Conservation (phyloP, 768 basidiomycete genomes). For the Suillus hirtellus region DNA sequence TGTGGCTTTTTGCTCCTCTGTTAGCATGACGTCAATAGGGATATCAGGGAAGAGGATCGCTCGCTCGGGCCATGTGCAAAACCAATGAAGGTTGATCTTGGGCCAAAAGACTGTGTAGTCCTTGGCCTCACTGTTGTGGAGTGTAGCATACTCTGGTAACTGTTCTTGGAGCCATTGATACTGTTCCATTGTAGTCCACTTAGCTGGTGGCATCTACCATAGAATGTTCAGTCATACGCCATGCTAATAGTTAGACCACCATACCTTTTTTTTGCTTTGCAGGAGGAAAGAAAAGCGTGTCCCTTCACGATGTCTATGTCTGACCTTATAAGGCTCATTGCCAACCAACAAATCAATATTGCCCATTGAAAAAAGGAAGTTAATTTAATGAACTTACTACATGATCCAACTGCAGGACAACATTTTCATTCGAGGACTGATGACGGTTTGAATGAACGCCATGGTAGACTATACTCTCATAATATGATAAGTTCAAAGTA, state of each 20-base stretch:
- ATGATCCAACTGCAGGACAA: too few species aligned
- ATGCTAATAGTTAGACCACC: background rate
- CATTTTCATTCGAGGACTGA: too few species aligned
- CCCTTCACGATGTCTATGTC: background rate
- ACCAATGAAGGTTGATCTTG: slow-evolving; percentile 4
- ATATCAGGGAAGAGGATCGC: background rate
- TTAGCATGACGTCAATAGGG: background rate
- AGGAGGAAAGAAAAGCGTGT: background rate
- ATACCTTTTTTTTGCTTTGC: background rate
- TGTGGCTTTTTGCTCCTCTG: background rate
- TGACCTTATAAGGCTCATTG: background rate
- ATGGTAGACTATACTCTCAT: too few species aligned
- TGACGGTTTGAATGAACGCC: too few species aligned
- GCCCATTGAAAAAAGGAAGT: too few species aligned
- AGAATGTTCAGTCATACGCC: background rate
- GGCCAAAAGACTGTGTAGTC: background rate
- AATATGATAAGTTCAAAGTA: too few species aligned
- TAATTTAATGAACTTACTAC: too few species aligned
- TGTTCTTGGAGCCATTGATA: background rate
- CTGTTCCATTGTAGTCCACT: background rate
- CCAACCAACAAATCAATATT: too few species aligned
- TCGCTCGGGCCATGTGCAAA: slow-evolving; percentile 7
- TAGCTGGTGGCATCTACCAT: background rate
- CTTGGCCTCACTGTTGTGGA: background rate
- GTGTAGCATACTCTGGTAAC: background rate